A percentile compares a stretch with the other conserved stretches of the same genome.
These are phyloP conservation scores for Marchantia polymorpha DNA, from an alignment of 225 moss, liverwort and hornwort species.

Conservation along the genomic window DNA sequence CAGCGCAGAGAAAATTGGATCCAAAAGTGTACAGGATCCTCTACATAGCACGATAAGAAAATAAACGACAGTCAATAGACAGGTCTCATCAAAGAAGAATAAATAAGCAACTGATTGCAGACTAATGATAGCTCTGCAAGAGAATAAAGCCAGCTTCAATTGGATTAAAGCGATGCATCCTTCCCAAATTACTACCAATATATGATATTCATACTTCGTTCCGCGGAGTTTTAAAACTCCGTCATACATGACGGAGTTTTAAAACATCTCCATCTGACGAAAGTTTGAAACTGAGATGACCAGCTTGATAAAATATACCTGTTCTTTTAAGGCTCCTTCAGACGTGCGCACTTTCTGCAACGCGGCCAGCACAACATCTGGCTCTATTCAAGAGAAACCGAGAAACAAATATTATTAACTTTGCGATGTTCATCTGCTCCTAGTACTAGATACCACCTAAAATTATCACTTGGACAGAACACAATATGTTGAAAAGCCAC, in stretches of 20 bases:
- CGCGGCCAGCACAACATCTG: slow-evolving; percentile 59
- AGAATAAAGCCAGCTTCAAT: too few species aligned
- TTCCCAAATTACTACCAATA: too few species aligned
- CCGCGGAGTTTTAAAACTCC: too few species aligned
- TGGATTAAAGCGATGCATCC: too few species aligned
- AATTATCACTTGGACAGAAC: neutral
- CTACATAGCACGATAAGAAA: neutral
- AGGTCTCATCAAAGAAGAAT: too few species aligned
- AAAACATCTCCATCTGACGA: too few species aligned
- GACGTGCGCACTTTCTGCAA: slow-evolving; percentile 71
- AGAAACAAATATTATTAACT: neutral
- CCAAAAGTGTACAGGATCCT: neutral
- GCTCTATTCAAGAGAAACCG: slow-evolving; percentile 51
- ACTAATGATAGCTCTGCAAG: too few species aligned
- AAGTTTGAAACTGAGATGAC: too few species aligned
- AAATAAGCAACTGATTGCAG: too few species aligned
- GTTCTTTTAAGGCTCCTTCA: slow-evolving; percentile 70
- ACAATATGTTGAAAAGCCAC: neutral
- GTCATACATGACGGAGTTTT: too few species aligned
- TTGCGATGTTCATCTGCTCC: neutral
- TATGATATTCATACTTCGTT: too few species aligned
- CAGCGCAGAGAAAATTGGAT: neutral
- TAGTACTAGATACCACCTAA: neutral
- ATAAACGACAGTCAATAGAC: neutral
- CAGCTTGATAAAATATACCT: slow-evolving; percentile 36